Conservation (phyloP, 305 asterid species). For the Ajuga reptans region DNA sequence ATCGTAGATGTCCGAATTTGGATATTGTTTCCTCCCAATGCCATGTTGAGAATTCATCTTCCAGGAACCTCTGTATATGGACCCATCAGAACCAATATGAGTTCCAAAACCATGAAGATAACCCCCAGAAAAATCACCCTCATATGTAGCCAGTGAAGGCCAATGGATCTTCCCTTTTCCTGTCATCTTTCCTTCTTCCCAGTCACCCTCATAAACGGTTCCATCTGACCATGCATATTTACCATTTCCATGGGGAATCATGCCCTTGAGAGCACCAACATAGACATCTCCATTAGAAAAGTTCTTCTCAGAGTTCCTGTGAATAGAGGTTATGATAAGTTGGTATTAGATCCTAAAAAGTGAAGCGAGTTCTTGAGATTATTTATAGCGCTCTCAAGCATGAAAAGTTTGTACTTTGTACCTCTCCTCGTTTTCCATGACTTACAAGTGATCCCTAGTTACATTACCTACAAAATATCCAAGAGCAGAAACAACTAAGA, state of each 20-base stretch:
- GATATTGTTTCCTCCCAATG: conserved; percentile 72
- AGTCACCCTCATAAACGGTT: conserved; percentile 77
- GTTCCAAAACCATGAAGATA: conserved; percentile 88
- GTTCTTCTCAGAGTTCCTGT: conserved; percentile 46
- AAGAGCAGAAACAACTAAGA: conserved; percentile 16
- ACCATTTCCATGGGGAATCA: conserved; percentile 71
- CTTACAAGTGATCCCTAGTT: conserved; percentile 9
- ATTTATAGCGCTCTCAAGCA: conserved; percentile 15
- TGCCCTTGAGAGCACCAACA: conserved; percentile 48
- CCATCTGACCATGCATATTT: conserved; percentile 81
- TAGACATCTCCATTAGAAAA: conserved; percentile 70
- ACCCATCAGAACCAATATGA: conserved; percentile 56
- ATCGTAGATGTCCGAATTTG: conserved; percentile 71
- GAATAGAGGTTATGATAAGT: conserved; percentile 24
- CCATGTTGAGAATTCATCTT: conserved; percentile 86
- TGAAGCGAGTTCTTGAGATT: neutral
- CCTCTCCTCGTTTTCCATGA: conserved; percentile 69
- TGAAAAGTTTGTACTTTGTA: conserved; percentile 22
- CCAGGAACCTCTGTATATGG: conserved; percentile 75
- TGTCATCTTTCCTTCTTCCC: conserved; percentile 91
- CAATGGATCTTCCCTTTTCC: conserved; percentile 81
- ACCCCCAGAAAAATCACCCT: conserved; percentile 85
- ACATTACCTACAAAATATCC: conserved; percentile 28
- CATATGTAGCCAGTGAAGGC: conserved; percentile 69
- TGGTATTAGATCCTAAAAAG: neutral